Conservation (phyloP, 768 basidiomycete genomes). For the Strobilomyces echinocephalus region DNA sequence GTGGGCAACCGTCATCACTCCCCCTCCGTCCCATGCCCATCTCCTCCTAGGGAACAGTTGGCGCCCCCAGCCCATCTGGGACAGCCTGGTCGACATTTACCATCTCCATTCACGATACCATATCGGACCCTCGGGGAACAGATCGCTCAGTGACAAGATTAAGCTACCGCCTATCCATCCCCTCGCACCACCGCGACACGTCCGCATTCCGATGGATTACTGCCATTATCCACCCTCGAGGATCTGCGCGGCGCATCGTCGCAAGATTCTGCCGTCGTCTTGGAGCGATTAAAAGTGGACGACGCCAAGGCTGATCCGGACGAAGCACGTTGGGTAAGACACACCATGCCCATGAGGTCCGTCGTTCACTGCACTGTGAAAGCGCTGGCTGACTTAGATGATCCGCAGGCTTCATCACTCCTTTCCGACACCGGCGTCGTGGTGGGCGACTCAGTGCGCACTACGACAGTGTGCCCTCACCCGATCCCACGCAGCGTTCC, state of each 20-base stretch:
- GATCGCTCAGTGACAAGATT: constrained; percentile 34
- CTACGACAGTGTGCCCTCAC: constrained; percentile 17
- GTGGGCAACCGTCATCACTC: constrained; percentile 62
- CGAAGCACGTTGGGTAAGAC: constrained; percentile 34
- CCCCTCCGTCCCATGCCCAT: constrained; percentile 12
- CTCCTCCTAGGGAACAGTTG: constrained; percentile 63
- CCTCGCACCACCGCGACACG: constrained; percentile 25
- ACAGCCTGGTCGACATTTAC: constrained; percentile 42
- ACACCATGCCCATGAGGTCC: constrained; percentile 39
- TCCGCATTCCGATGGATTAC: constrained; percentile 48
- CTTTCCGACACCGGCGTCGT: constrained; percentile 20
- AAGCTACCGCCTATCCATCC: constrained; percentile 40
- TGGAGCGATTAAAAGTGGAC: constrained; percentile 55
- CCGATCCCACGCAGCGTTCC: constrained; percentile 28
- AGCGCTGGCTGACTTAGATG: constrained; percentile 1
- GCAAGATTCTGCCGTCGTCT: constrained; percentile 60
- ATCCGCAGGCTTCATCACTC: constrained; percentile 14
- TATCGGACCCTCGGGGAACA: constrained; percentile 19
- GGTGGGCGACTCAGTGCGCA: constrained; percentile 21
- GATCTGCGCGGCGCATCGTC: constrained; percentile 49
- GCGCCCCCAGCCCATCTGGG: constrained; percentile 60
- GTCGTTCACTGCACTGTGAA: not conserved
- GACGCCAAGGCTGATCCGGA: constrained; percentile 33
- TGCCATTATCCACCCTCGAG: constrained; percentile 67
- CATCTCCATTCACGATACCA: constrained; percentile 31